Evolutionary conservation across 2,329 filamentous ascomycete genomes (phyloP), one percentile per base, ranked within the genome.

Genomic region (Curvularia hawaiiensis): DNA sequence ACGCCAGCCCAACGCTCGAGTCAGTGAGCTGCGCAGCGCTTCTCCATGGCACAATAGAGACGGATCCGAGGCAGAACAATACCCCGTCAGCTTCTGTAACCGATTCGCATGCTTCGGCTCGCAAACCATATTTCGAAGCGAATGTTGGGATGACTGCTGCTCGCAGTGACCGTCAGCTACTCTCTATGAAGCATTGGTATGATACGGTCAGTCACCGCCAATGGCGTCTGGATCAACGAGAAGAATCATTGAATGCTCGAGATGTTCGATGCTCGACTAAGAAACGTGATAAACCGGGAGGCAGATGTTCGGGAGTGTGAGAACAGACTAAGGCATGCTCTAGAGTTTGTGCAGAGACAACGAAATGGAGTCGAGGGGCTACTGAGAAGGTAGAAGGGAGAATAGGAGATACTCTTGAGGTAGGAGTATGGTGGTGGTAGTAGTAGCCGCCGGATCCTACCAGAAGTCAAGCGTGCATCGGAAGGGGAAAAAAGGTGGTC

Each of bases 291-390:
- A 4, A 48, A 50, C 41, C 47, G 31, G 4, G 50, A 60, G 16
- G 28, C 10, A n/a, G 28, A 16, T 22, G 2, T 48, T 22, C 1
- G 5, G 14, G n/a, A 35, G 24, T n/a, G 45, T 12, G 45, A 50
- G 54, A 30, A 24, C 12, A 46, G 16, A 6, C 16, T 14, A 16
- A 18, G 35, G 6, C 40, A 49, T 16, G 26, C 30, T 12, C 43
- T 58, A 39, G n/a, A 12, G 3, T 6, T 5, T 9, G 14, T 54
- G 39, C 47, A 1, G 50, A 44, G 41, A 31, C 61, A 64, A 4
- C 18, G 50, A 30, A n/a, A 39, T 2, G 58, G 61, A 54, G 1
- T 59, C 24, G 43, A 56, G n/a, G 40, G n/a, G 1, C 30, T 61
- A 52, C 1, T 50, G 1, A 33, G 8, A 46, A 59, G 56, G 40